Base-by-base conservation (phyloP, 139 green algal genomes). In the Penium margaritaceum region DNA sequence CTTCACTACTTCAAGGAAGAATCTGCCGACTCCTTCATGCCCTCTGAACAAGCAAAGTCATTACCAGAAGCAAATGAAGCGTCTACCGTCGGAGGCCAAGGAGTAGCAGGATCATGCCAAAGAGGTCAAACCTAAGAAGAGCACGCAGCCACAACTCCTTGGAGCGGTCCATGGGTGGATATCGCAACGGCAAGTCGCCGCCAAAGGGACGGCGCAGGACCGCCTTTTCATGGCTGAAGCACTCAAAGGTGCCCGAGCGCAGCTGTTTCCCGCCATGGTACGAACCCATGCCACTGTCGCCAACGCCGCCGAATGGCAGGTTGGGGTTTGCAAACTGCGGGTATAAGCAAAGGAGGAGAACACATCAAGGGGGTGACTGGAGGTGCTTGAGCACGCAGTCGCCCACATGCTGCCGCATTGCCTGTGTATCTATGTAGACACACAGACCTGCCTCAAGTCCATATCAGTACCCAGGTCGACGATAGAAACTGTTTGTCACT, bases 191-290 rank as follows among this genome's bases (percentile, higher is more conserved):
- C 6, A 72, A 9, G 51, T 72, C 64, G 24, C 46, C 41, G 5
- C 27, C 29, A 46, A 72, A 72, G 38, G 17, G 6, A 32, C 36
- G 33, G 14, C 15, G 7, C 27, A 83, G 55, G 15, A 81, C 68
- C 9, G 67, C 39, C 36, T 84, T 84, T 39, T 47, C 53, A 12
- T 83, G 75, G 17, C 65, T 76, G 63, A 84, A 84, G 29, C 36
- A 77, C 17, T 83, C 75, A 67, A 84, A 79, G n/a, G 55, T 57
- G 35, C 63, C 15, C n/a, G n/a, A n/a, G n/a, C n/a, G n/a, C n/a
- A n/a, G n/a, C n/a, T n/a, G n/a, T n/a, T n/a, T n/a, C 57, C 68
- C 55, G 14, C 79, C 79, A 63, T 84, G 79, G 37, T 84, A 82
- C 24, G 47, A 6, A 0, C 79, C 79, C 2, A 71, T 68, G 1